Evolutionary conservation across 495 filamentous ascomycete genomes (phyloP).

Genomic region (Beverwykella pulmonaria): DNA sequence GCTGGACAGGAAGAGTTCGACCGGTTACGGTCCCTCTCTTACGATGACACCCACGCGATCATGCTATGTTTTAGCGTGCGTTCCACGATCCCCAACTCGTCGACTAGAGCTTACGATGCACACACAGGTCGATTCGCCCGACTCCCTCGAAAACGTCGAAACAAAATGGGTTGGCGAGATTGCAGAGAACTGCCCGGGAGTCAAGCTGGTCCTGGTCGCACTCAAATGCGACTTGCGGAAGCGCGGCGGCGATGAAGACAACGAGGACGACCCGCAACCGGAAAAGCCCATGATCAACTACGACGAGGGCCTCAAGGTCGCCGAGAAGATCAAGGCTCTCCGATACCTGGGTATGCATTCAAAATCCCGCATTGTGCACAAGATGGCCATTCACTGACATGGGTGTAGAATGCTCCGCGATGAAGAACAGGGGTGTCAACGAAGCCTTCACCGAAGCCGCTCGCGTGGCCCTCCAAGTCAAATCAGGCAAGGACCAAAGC

Average conservation of each 20-base stretch:
- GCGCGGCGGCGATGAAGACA: constrained; percentile 55
- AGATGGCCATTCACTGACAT: constrained; percentile 9
- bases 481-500: constrained; percentile 51
- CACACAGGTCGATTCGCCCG: constrained; percentile 77
- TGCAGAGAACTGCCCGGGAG: constrained; percentile 92
- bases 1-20: constrained; percentile 99
- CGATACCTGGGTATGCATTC: constrained; percentile 73
- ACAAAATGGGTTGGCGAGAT: constrained; percentile 98
- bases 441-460: constrained; percentile 98
- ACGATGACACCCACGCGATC: constrained; percentile 96
- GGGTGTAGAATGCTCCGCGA: constrained; percentile 84
- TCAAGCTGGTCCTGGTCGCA: constrained; percentile 93
- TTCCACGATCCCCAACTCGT: not conserved
- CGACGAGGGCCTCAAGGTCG: constrained; percentile 89
- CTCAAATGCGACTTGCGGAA: constrained; percentile 96
- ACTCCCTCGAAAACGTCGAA: constrained; percentile 97
- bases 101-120: constrained; percentile 7
- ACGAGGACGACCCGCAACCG: constrained; percentile 52
- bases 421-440: constrained; percentile 94
- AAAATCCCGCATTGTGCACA: no score
- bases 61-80: constrained; percentile 94
- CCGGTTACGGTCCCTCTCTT: constrained; percentile 88
- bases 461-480: constrained; percentile 91
- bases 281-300: constrained; percentile 84
- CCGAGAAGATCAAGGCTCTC: constrained; percentile 82